These are phyloP conservation scores for Rhodamnia argentea DNA, from an alignment of 345 rosid species.

Conservation along the genomic window DNA sequence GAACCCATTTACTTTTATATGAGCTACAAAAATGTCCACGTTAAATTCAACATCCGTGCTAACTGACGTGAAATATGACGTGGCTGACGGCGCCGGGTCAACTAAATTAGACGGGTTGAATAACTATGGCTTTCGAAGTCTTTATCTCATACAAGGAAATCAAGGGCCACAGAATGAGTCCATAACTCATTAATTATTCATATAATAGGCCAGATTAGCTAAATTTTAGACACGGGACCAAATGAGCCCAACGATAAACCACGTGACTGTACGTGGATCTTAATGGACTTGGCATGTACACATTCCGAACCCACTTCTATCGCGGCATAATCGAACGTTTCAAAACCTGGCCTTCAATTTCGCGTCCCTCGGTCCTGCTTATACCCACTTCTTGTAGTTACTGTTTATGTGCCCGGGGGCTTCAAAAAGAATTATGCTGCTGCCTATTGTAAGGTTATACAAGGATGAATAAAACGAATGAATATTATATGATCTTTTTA, in stretches of 20 bases:
- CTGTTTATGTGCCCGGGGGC: neutral
- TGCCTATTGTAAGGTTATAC: neutral
- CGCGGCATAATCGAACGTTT: neutral
- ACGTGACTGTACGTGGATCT: neutral
- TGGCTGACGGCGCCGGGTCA: rapidly evolving
- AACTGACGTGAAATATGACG: neutral
- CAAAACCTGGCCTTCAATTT: too few relatives aligned
- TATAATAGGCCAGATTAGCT: neutral
- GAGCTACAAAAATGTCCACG: neutral
- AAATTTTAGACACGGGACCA: rapidly evolving
- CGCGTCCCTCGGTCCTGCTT: neutral
- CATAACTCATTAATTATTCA: neutral
- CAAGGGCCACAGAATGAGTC: neutral
- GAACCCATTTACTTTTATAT: too few relatives aligned
- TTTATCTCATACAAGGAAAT: neutral
- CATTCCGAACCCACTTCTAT: neutral
- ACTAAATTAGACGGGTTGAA: neutral
- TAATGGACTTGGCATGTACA: neutral
- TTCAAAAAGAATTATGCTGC: neutral
- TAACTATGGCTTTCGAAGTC: neutral
- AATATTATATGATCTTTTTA: too few relatives aligned
- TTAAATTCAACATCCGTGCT: rapidly evolving
- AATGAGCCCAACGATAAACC: neutral
- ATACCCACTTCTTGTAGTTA: neutral
- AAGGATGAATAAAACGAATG: neutral